Evolutionary conservation across 169 alveolate genomes (phyloP).

Genomic region (Eimeria tenella): DNA sequence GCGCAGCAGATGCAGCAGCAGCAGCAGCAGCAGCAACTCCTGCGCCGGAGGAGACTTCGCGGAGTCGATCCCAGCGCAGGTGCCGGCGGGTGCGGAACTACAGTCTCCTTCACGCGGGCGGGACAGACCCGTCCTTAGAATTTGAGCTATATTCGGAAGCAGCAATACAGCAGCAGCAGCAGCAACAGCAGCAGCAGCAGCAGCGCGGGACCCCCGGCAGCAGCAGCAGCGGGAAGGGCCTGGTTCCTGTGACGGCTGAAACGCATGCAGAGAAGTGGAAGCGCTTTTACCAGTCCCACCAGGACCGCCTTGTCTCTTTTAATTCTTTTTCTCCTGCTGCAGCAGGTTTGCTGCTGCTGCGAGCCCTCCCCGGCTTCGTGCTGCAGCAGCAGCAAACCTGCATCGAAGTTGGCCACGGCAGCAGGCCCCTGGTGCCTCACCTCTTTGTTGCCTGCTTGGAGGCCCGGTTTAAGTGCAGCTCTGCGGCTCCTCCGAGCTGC

Average conservation of each 20-base stretch:
- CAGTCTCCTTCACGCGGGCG: conserved; percentile 61
- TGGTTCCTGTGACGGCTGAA: conserved; percentile 61
- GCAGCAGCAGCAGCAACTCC: conserved; percentile 16
- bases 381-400: conserved; percentile 57
- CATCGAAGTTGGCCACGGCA: conserved; percentile 58
- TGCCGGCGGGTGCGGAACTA: conserved; percentile 65
- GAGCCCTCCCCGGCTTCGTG: conserved; percentile 49
- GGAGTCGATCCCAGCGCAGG: conserved; percentile 53
- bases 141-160: conserved; percentile 42
- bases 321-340: conserved; percentile 66
- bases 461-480: conserved; percentile 36
- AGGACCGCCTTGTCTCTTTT: conserved; percentile 50
- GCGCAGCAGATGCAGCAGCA: conserved; percentile 16
- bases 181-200: conserved; percentile 55
- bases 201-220: conserved; percentile 32
- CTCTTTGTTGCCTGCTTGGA: conserved; percentile 24
- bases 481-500: conserved; percentile 39
- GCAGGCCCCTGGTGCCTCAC: conserved; percentile 58
- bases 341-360: conserved; percentile 58
- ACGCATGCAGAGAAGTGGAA: conserved; percentile 59
- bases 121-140: conserved; percentile 53
- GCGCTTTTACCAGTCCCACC: conserved; percentile 49
- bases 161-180: conserved; percentile 48
- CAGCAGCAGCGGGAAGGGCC: conserved; percentile 11
- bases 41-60: conserved; percentile 16